Evolutionary conservation across 108 stramenopile species (phyloP).

Genomic region (Stephanodiscus triporus): DNA sequence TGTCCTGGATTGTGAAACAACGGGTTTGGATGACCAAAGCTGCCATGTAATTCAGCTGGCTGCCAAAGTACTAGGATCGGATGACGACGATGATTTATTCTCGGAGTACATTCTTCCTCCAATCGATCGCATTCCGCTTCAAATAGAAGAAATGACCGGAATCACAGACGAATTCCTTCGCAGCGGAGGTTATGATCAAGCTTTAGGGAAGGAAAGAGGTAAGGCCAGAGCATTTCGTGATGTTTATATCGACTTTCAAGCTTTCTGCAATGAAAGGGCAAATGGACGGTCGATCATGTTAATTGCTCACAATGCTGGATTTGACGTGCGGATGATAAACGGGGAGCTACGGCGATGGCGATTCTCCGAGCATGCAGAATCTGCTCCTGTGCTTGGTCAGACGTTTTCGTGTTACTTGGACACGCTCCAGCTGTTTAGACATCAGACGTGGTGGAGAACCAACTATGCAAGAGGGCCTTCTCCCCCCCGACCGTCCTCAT

Average conservation of each 20-base stretch:
- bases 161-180: slow-evolving; percentile 43
- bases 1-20: slow-evolving; percentile 41
- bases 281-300: slow-evolving; percentile 17
- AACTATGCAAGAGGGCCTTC: neutral
- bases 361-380: slow-evolving; percentile 1
- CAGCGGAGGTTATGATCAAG: slow-evolving; percentile 23
- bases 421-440: slow-evolving; percentile 28
- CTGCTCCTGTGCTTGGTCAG: slow-evolving; percentile 17
- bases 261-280: slow-evolving; percentile 25
- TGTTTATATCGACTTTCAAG: slow-evolving; percentile 28
- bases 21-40: slow-evolving; percentile 24
- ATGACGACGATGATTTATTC: slow-evolving; percentile 28
- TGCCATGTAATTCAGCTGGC: slow-evolving; percentile 48
- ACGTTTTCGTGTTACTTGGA: slow-evolving; percentile 35
- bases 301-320: slow-evolving; percentile 39
- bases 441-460: slow-evolving; percentile 24
- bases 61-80: slow-evolving; percentile 40
- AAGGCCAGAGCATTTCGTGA: slow-evolving; percentile 23
- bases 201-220: slow-evolving; percentile 10
- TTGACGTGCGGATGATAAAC: slow-evolving; percentile 40
- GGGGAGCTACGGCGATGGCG: slow-evolving; percentile 37
- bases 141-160: slow-evolving; percentile 37
- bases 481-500: slow-evolving; percentile 28
- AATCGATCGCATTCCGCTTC: slow-evolving; percentile 21
- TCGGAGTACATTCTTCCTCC: slow-evolving; percentile 49